Base-by-base conservation (phyloP, 257 asterid genomes). In the Solanum sparsipilum region DNA sequence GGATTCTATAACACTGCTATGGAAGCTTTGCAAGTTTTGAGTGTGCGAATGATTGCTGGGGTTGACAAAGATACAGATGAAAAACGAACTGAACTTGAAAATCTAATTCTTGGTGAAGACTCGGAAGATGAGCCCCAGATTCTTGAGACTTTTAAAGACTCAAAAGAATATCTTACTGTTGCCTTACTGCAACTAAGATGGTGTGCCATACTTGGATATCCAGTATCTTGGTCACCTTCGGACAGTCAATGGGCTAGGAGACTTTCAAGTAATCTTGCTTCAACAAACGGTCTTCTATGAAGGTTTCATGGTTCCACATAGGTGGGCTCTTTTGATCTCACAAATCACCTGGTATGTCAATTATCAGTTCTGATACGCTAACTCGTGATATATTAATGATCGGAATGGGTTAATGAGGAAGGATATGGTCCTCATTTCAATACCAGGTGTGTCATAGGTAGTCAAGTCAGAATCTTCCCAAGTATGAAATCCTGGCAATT, bases 11-110 rank as follows among this genome's bases (percentile, higher is more conserved):
- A 86, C 88, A 95, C 96, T 29, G 98, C 96, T 84, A 90, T 95
- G 93, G 98, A 97, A 91, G 99, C 99, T 25, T 88, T 97, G 90
- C 98, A 93, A 88, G 97, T 96, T 83, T 82, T 93, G 86, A 93
- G 98, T 83, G 86, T 94, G 95, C 92, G 98, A 88, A 95, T 94
- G 99, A 93, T 97, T 86, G 94, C 97, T 29, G 93, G 86, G 87
- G 89, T 92, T 4, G 92, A 85, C 7, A 76, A 91, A 15, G 79
- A 88, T 87, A 94, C 90, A 56, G 91, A 91, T 88, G 96, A 93
- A 84, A 63, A 88, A 78, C 91, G 91, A 84, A 70, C 82, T 44
- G 91, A 93, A 88, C 93, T 92, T 74, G 96, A 93, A 91, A 88
- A 87, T 87, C 91, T 93, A 44, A 88, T 95, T 88, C 90, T 92